These are phyloP conservation scores for Fagopyrum homotropicum DNA, from an alignment of 148 eudicot genomes.

Conservation along the genomic window DNA sequence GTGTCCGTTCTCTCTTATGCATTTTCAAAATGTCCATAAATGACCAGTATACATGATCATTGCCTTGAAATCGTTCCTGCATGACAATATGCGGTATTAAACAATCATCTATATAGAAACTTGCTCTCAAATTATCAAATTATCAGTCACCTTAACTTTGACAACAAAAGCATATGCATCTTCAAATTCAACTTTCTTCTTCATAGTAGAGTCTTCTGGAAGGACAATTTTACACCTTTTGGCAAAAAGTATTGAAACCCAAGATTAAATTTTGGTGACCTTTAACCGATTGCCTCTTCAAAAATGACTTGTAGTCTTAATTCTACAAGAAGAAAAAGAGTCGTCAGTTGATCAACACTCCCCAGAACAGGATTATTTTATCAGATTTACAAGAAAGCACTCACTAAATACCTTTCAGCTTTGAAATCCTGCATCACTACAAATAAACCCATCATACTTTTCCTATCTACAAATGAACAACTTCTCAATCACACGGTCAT, in stretches of 20 bases:
- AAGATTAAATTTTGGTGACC: conserved; percentile 83
- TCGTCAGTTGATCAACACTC: not conserved
- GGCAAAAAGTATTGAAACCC: conserved; percentile 98
- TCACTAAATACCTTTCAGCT: conserved; percentile 60
- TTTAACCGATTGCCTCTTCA: conserved; percentile 23
- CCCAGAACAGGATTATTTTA: not conserved
- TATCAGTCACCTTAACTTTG: conserved; percentile 73
- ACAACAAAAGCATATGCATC: conserved; percentile 93
- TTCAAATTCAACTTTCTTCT: conserved; percentile 83
- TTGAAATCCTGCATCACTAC: conserved; percentile 99
- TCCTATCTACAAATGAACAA: conserved; percentile 24
- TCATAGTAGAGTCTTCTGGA: conserved; percentile 68
- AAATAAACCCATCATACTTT: conserved; percentile 90
- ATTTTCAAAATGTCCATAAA: conserved; percentile 89
- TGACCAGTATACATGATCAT: conserved; percentile 84
- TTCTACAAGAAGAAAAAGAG: conserved; percentile 34
- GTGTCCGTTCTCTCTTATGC: conserved; percentile 90
- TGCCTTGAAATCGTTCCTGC: conserved; percentile 86
- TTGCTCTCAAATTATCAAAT: not conserved
- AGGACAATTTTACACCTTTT: conserved; percentile 77
- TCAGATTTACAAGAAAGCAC: not conserved
- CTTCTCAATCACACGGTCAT: too few relatives aligned
- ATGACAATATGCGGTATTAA: conserved; percentile 7
- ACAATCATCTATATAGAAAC: not conserved
- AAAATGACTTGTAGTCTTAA: conserved; percentile 40